A percentile compares a stretch with the other conserved stretches of the same genome.
phyloP scores from a whole-genome alignment of 768 basidiomycete genomes.

The Boletus vinaceobasis region DNA sequence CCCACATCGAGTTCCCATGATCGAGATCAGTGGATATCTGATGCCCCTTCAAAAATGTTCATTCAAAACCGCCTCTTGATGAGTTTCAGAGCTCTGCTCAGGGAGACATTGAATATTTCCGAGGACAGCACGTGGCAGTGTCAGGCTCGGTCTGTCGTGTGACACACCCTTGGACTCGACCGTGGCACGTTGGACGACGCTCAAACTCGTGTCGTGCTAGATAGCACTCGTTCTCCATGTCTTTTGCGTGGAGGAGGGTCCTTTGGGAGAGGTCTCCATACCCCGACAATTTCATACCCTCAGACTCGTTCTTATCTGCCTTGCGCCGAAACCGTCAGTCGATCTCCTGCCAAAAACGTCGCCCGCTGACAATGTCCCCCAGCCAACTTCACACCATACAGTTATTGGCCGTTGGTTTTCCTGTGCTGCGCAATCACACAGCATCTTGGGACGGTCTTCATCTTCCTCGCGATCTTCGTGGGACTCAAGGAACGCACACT shows the following conservation, averaged over 20 bases:
- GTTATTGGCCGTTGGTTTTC: slow-evolving; percentile 68
- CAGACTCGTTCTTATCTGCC: slow-evolving; percentile 69
- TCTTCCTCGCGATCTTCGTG: slow-evolving; percentile 80
- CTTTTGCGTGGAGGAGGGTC: slow-evolving; percentile 58
- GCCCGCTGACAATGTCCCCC: slow-evolving; percentile 12
- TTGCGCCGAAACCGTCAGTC: slow-evolving; percentile 73
- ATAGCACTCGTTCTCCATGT: too few species aligned
- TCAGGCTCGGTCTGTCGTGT: background rate
- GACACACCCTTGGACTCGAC: background rate
- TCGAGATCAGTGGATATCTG: slow-evolving; percentile 22
- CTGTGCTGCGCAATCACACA: slow-evolving; percentile 77
- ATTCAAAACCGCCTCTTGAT: slow-evolving; percentile 3
- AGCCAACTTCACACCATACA: slow-evolving; percentile 82
- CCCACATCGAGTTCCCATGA: slow-evolving; percentile 22
- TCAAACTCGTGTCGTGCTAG: too few species aligned
- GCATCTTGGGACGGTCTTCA: slow-evolving; percentile 75
- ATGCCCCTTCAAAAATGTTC: slow-evolving; percentile 5
- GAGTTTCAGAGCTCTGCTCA: background rate
- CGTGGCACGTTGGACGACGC: too few species aligned
- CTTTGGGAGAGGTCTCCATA: slow-evolving; percentile 76
- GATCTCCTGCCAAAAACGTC: slow-evolving; percentile 3
- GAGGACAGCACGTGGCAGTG: slow-evolving; percentile 19
- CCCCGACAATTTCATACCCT: slow-evolving; percentile 85
- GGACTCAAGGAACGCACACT: slow-evolving; percentile 59
- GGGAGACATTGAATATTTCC: slow-evolving; percentile 1